Evolutionary conservation across 2,329 filamentous ascomycete species (phyloP).

Genomic region (Raffaelea deltoideospora): DNA sequence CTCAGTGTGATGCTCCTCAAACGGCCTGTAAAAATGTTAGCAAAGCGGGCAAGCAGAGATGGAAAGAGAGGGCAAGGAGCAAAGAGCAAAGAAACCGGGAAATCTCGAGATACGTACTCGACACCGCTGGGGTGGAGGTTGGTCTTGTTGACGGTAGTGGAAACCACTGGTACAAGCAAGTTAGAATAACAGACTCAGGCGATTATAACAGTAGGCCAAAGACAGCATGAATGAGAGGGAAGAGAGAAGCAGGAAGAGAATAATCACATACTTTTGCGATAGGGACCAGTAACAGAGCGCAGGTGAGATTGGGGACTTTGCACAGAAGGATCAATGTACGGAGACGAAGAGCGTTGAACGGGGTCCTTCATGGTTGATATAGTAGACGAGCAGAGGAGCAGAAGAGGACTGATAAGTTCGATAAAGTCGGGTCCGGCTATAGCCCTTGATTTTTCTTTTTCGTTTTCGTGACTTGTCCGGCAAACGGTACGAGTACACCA

Average conservation of each 20-base stretch:
- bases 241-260: slow-evolving; percentile 13
- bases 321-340: slow-evolving; percentile 26
- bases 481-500: no score
- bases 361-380: slow-evolving; percentile 22
- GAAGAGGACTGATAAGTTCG: neutral
- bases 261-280: slow-evolving; percentile 17
- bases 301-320: slow-evolving; percentile 28
- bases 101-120: no score
- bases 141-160: slow-evolving; percentile 71
- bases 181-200: neutral
- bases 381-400: neutral
- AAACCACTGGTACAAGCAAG: slow-evolving; percentile 27
- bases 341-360: slow-evolving; percentile 26
- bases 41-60: slow-evolving; percentile 6
- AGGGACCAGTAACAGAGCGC: slow-evolving; percentile 17
- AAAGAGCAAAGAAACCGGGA: neutral
- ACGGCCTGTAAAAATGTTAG: slow-evolving; percentile 40
- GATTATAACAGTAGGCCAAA: no score
- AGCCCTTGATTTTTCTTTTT: no score
- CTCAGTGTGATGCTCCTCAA: slow-evolving; percentile 78
- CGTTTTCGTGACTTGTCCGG: neutral
- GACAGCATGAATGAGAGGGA: neutral
- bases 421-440: neutral
- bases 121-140: slow-evolving; percentile 82
- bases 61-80: slow-evolving; percentile 3